Conservation (phyloP, 495 filamentous ascomycete genomes). For the Evansstolkia leycettana region DNA sequence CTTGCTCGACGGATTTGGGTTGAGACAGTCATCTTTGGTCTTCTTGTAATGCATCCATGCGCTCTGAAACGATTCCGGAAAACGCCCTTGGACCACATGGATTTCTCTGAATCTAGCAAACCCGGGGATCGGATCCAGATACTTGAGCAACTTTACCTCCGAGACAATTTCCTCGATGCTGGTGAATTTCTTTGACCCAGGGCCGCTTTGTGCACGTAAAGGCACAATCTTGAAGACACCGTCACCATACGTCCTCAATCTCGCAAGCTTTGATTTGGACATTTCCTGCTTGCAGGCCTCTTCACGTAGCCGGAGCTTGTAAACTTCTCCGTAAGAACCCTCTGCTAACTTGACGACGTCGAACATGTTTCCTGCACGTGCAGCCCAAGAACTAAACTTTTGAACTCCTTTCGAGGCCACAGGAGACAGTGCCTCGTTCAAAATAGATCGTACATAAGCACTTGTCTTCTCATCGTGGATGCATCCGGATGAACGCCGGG, state of each 20-base stretch:
- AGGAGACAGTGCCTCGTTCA: constrained; percentile 26
- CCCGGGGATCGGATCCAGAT: constrained; percentile 67
- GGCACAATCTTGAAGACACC: constrained; percentile 41
- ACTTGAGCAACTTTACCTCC: constrained; percentile 66
- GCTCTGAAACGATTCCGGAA: constrained; percentile 46
- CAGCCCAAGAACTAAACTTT: constrained; percentile 31
- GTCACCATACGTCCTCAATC: constrained; percentile 26
- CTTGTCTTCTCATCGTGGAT: constrained; percentile 25
- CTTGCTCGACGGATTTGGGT: constrained; percentile 52
- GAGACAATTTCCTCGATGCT: constrained; percentile 42
- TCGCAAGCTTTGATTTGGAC: constrained; percentile 29
- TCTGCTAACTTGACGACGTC: constrained; percentile 37
- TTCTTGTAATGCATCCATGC: constrained; percentile 55
- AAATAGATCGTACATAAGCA: constrained; percentile 25
- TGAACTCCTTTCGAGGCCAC: constrained; percentile 26
- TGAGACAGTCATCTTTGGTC: constrained; percentile 44
- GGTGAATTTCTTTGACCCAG: constrained; percentile 35
- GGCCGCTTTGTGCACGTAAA: constrained; percentile 28
- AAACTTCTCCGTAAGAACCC: constrained; percentile 41
- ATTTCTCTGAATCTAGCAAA: constrained; percentile 82
- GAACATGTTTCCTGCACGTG: constrained; percentile 26
- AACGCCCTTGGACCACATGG: constrained; percentile 58
- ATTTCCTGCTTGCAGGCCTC: constrained; percentile 24
- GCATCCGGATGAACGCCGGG: constrained; percentile 22
- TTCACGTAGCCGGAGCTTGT: constrained; percentile 30